Base-by-base conservation (phyloP, 805 yeast genomes). In the Cyberlindnera xylosilytica region DNA sequence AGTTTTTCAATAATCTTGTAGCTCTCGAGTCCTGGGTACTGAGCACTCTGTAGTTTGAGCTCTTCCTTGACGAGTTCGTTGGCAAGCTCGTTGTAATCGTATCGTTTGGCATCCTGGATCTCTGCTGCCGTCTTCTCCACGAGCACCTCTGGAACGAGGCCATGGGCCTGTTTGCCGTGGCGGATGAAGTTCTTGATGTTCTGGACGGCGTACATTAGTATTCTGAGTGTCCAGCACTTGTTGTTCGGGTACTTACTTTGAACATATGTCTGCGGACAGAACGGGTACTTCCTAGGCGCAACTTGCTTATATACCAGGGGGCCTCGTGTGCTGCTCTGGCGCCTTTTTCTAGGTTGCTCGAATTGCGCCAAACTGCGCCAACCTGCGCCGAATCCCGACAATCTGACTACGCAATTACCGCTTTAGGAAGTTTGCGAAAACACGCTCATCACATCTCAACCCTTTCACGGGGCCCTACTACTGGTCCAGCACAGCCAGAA, bases 141-240 rank as follows among this genome's bases (percentile, higher is more conserved):
- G 28, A 37, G 12, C 35, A 39, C 39, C 38, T 44, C 47, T n/a
- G 43, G 47, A n/a, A 29, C 34, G 6, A 32, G 36, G 20, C 38
- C 52, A 39, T 56, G 64, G 6, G 69, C 70, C 38, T 65, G 68
- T 44, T 57, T 66, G 15, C 74, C 74, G 42, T 69, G 73, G 41
- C 73, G 62, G 39, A 70, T 70, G 43, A 69, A 66, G 44, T 69
- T 67, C 51, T 66, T 67, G 28, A 70, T 52, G 52, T 66, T 68
- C 70, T 67, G 48, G 12, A 46, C 43, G 16, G 42, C 18, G 4
- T 30, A 17, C 42, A 38, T 42, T 36, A 39, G 40, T 36, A 18
- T 15, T 6, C 19, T n/a, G 20, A 6, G 6, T 16, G 19, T 29
- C 32, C 6, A 16, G 19, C 16, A 7, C 19, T n/a, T 18, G 9